These are phyloP conservation scores for Urtica urens DNA, from an alignment of 306 rosid species.

Conservation along the genomic window DNA sequence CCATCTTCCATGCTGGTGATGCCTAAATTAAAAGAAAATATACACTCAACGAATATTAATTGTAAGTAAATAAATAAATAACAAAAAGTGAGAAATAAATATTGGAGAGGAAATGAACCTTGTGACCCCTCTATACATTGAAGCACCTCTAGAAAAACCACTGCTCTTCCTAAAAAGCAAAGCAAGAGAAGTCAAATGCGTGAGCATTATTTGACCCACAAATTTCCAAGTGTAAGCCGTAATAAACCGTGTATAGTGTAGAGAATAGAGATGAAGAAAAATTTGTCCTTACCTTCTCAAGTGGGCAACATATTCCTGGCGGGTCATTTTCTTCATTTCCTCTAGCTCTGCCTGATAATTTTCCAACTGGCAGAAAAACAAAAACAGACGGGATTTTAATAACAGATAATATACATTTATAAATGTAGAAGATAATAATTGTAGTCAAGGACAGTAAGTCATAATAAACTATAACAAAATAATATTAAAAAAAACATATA, in stretches of 20 bases:
- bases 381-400: background rate
- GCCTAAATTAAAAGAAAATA: conserved; percentile 40
- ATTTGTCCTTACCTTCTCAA: conserved; percentile 52
- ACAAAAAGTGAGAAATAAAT: background rate
- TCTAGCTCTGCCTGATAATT: conserved; percentile 62
- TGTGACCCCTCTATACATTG: conserved; percentile 94
- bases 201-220: background rate
- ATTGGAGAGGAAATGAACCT: conserved; percentile 31
- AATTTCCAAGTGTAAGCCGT: too few relatives aligned
- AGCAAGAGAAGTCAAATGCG: background rate
- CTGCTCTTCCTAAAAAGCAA: conserved; percentile 75
- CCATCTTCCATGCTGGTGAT: conserved; percentile 99
- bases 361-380: conserved; percentile 38
- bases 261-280: background rate
- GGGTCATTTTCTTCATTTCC: conserved; percentile 90
- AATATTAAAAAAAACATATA: too few relatives aligned
- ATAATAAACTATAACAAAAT: background rate
- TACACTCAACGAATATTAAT: background rate
- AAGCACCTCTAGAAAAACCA: conserved; percentile 96
- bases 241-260: too few relatives aligned
- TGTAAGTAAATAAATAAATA: background rate
- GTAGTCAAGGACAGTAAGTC: background rate
- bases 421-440: background rate
- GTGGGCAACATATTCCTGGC: conserved; percentile 95
- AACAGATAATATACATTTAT: background rate